Evolutionary conservation across 2,329 filamentous ascomycete genomes (phyloP).

Genomic region (Penicillium crustosum): DNA sequence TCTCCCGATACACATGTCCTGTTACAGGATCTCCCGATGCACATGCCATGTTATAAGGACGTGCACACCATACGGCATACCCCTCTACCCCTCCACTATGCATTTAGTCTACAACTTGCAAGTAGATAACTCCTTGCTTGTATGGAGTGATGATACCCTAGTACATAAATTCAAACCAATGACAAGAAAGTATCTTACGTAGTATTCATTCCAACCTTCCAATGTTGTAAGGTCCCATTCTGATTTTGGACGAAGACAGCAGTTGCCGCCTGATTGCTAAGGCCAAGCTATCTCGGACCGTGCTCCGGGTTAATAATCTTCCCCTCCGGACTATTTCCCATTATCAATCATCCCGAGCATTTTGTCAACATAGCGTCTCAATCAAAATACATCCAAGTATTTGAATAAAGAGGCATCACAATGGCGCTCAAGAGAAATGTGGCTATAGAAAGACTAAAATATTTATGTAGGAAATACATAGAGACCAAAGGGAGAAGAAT

Average conservation of each 20-base stretch:
- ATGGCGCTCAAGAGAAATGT: background rate
- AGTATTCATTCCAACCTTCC: slow-evolving; percentile 7
- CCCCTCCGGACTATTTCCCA: background rate
- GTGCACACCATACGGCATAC: slow-evolving; percentile 2
- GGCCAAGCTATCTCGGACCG: background rate
- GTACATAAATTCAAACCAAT: background rate
- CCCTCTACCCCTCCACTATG: background rate
- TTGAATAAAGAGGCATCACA: background rate
- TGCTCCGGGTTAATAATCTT: background rate
- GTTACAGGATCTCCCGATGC: background rate
- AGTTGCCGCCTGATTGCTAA: background rate
- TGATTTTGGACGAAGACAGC: slow-evolving; percentile 19
- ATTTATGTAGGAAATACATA: background rate
- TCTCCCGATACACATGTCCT: background rate
- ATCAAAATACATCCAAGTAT: background rate
- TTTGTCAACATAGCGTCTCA: background rate
- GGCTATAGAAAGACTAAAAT: no score
- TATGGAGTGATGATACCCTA: background rate
- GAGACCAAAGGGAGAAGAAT: background rate
- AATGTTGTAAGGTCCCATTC: background rate
- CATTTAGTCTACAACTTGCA: background rate
- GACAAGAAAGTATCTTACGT: slow-evolving; percentile 7
- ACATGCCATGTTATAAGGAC: background rate
- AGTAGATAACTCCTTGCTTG: background rate
- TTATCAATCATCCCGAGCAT: background rate